phyloP scores from a whole-genome alignment of 208 protist genomes.

The Angomonas ambiguus region DNA sequence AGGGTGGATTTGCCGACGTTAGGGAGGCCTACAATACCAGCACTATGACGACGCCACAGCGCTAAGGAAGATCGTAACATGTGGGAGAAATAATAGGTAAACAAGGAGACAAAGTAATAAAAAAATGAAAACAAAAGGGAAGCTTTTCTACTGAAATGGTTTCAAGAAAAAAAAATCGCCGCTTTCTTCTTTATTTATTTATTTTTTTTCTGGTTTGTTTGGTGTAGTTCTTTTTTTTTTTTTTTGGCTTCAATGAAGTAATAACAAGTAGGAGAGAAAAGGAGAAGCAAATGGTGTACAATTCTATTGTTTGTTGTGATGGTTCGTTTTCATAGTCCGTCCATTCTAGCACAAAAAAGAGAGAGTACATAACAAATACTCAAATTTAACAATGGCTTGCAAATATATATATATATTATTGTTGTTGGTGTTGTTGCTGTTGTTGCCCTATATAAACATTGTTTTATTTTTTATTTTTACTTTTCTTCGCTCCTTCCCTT shows the following conservation, averaged over 20 bases:
- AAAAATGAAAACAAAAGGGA: conserved; percentile 11
- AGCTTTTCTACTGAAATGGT: not conserved
- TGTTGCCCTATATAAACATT: not conserved
- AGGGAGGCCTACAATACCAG: conserved; percentile 86
- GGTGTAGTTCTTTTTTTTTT: conserved; percentile 8
- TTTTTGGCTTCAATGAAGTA: not conserved
- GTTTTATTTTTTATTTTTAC: not conserved
- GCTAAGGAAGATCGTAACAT: conserved; percentile 3
- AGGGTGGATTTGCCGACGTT: conserved; percentile 92
- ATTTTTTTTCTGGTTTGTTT: conserved; percentile 6
- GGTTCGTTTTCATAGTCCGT: too few relatives aligned
- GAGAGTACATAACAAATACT: not conserved
- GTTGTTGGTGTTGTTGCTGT: not conserved
- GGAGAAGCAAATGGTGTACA: too few relatives aligned
- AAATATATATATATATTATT: not conserved
- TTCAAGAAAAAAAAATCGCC: not conserved
- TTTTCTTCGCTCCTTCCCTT: too few relatives aligned
- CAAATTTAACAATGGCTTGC: not conserved
- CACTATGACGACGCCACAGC: conserved; percentile 41
- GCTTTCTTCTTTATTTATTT: conserved; percentile 5
- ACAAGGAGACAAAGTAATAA: conserved; percentile 17
- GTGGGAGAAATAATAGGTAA: not conserved
- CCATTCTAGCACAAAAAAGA: too few relatives aligned
- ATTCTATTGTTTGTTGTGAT: too few relatives aligned
- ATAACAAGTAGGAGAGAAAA: conserved; percentile 5